A percentile compares a stretch with the other conserved stretches of the same genome.
Evolutionary conservation across 768 basidiomycete species (phyloP).

Genomic region (Trametes maxima): DNA sequence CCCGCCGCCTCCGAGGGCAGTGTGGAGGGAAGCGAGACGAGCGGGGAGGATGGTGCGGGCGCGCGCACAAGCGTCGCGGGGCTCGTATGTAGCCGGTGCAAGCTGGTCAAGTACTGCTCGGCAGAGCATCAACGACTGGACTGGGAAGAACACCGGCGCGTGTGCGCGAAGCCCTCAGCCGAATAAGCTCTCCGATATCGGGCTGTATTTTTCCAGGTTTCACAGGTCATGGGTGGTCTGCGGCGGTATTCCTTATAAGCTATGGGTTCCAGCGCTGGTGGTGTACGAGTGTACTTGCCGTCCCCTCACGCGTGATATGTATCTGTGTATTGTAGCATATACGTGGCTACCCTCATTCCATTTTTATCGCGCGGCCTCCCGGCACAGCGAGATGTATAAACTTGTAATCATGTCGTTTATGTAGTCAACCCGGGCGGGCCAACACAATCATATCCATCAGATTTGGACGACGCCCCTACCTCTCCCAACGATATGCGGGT

Average conservation of each 20-base stretch:
- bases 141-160: conserved; percentile 77
- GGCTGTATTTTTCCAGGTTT: background rate
- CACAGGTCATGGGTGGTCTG: background rate
- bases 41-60: conserved; percentile 23
- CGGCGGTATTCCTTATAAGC: background rate
- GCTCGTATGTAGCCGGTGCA: conserved; percentile 76
- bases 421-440: too few species aligned
- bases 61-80: conserved; percentile 37
- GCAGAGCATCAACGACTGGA: conserved; percentile 74
- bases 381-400: too few species aligned
- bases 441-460: too few species aligned
- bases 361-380: too few species aligned
- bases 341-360: background rate
- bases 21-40: conserved; percentile 45
- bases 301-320: background rate
- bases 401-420: too few species aligned
- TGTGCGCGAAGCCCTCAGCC: conserved; percentile 51
- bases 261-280: background rate
- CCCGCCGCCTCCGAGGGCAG: conserved; percentile 42
- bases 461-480: too few species aligned
- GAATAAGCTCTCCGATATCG: background rate
- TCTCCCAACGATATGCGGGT: too few species aligned
- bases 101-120: conserved; percentile 77
- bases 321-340: conserved; percentile 2
- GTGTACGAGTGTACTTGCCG: conserved; percentile 1